These are phyloP conservation scores for Solanum clarkiae DNA, from an alignment of 257 asterid species.

Conservation along the genomic window DNA sequence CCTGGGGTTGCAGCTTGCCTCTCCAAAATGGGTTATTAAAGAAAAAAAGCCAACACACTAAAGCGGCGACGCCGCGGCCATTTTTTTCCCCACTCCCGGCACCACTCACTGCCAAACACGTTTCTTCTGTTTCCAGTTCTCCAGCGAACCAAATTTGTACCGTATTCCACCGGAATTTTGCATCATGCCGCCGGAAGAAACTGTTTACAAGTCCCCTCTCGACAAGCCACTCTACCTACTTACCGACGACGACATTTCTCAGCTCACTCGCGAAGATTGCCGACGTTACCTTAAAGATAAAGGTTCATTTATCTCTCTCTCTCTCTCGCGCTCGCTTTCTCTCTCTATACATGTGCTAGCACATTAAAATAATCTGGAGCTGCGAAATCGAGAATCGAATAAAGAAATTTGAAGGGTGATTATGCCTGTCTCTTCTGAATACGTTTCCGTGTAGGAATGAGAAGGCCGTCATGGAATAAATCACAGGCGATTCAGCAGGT, in stretches of 20 bases:
- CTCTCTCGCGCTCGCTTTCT: neutral
- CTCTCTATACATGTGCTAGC: neutral
- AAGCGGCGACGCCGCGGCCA: constrained; percentile 51
- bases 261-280: constrained; percentile 97
- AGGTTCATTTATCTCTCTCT: constrained; percentile 28
- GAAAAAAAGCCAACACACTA: constrained; percentile 7
- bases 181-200: constrained; percentile 42
- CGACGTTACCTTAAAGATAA: constrained; percentile 92
- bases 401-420: neutral
- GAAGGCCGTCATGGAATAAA: constrained; percentile 99
- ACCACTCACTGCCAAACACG: neutral
- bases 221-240: constrained; percentile 82
- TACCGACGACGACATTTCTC: constrained; percentile 98
- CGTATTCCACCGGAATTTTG: constrained; percentile 17
- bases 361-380: neutral
- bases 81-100: constrained; percentile 9
- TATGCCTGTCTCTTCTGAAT: neutral
- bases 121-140: neutral
- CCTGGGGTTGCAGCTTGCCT: constrained; percentile 42
- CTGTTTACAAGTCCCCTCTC: constrained; percentile 55
- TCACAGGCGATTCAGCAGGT: constrained; percentile 99
- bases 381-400: neutral
- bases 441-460: constrained; percentile 55
- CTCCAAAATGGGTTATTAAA: constrained; percentile 4
- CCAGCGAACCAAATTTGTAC: constrained; percentile 7